phyloP scores from a whole-genome alignment of 441 rosid species.

The Arabidopsis hybrid region DNA sequence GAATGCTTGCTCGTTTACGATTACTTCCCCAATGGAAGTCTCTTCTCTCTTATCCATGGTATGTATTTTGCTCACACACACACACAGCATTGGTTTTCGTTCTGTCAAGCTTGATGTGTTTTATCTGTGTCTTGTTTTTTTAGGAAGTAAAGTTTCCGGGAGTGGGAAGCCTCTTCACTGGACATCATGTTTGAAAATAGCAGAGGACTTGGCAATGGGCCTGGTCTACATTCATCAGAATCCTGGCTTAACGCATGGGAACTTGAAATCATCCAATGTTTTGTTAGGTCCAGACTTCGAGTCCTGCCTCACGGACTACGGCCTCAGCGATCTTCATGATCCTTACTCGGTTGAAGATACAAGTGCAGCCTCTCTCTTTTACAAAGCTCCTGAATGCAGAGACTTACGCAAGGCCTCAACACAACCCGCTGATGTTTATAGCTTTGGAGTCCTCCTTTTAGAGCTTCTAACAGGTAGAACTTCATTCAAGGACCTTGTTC shows the following conservation, averaged over 20 bases:
- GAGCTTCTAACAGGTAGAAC: constrained; percentile 92
- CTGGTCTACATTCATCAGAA: constrained; percentile 86
- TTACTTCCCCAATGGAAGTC: constrained; percentile 95
- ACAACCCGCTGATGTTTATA: constrained; percentile 84
- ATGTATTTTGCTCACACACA: constrained; percentile 27
- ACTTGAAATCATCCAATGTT: constrained; percentile 86
- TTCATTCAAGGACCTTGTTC: constrained; percentile 86
- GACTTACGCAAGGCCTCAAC: constrained; percentile 62
- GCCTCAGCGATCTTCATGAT: constrained; percentile 66
- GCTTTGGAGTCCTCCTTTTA: constrained; percentile 88
- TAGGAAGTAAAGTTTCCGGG: constrained; percentile 81
- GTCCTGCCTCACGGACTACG: constrained; percentile 87
- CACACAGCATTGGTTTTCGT: neutral
- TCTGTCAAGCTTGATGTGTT: constrained; percentile 17
- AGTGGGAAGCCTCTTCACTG: constrained; percentile 95
- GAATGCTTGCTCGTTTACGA: constrained; percentile 86
- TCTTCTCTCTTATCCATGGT: constrained; percentile 92
- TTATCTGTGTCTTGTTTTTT: constrained; percentile 26
- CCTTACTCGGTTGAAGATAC: constrained; percentile 71
- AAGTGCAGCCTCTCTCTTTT: constrained; percentile 66
- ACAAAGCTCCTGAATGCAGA: constrained; percentile 80
- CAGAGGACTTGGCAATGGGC: constrained; percentile 83
- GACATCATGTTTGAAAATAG: constrained; percentile 96
- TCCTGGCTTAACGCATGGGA: constrained; percentile 80
- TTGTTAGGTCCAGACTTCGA: constrained; percentile 84